Conservation (phyloP, 345 rosid species). For the Hibiscus trionum region DNA sequence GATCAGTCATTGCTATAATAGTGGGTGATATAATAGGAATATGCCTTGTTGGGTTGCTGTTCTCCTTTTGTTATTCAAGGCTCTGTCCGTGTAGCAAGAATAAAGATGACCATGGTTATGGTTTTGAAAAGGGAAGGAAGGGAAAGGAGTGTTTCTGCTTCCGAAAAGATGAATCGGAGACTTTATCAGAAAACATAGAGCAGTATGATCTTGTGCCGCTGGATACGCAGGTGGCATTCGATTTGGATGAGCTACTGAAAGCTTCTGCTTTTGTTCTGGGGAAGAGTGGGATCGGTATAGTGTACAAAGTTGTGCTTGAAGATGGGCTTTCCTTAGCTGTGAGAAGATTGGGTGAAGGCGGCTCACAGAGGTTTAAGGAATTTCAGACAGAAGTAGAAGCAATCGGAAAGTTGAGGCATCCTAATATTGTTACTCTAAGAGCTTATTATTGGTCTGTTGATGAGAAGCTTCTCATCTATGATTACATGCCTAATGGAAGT, state of each 20-base stretch:
- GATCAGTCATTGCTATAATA: slow-evolving; percentile 57
- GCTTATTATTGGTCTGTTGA: slow-evolving; percentile 99
- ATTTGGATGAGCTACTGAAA: slow-evolving; percentile 89
- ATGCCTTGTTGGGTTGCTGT: slow-evolving; percentile 76
- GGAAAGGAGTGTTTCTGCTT: slow-evolving; percentile 69
- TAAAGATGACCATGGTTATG: slow-evolving; percentile 37
- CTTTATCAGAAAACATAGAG: slow-evolving; percentile 69
- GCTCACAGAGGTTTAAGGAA: slow-evolving; percentile 94
- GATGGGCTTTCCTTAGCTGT: slow-evolving; percentile 87
- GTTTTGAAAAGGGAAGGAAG: slow-evolving; percentile 56
- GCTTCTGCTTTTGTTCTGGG: slow-evolving; percentile 97
- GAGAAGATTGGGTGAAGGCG: slow-evolving; percentile 96
- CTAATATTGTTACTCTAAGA: slow-evolving; percentile 71
- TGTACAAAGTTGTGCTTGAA: slow-evolving; percentile 95
- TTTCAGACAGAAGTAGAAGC: slow-evolving; percentile 98
- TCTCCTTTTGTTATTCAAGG: slow-evolving; percentile 79
- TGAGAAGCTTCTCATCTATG: slow-evolving; percentile 91
- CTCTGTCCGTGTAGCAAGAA: slow-evolving; percentile 36
- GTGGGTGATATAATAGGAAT: slow-evolving; percentile 81
- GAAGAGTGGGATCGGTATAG: slow-evolving; percentile 94
- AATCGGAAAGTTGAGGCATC: slow-evolving; percentile 92
- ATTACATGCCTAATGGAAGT: slow-evolving; percentile 76
- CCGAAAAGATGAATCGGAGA: slow-evolving; percentile 73
- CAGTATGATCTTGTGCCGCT: slow-evolving; percentile 76
- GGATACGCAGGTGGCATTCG: slow-evolving; percentile 77